These are phyloP conservation scores for Phialophora chinensis DNA, from an alignment of 2,329 filamentous ascomycete species.

Conservation along the genomic window DNA sequence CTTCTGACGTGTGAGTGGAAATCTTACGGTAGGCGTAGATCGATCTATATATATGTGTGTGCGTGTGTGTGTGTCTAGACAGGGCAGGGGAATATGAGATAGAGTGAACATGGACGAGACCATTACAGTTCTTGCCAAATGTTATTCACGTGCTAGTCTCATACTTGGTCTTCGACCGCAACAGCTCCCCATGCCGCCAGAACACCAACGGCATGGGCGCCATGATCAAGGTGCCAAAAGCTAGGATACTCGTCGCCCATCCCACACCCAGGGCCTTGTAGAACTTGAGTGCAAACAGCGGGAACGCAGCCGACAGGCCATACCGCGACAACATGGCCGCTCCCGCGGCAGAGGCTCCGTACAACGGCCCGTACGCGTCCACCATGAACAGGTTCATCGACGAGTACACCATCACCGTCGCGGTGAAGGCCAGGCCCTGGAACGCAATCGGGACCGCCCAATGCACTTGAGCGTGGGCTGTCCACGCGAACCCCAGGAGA, in stretches of 20 bases:
- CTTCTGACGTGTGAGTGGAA: too few species aligned
- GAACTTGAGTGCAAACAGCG: constrained; percentile 50
- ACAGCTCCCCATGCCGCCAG: constrained; percentile 42
- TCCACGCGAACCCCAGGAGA: constrained; percentile 75
- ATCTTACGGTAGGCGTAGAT: too few species aligned
- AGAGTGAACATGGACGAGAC: neutral
- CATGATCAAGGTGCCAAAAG: constrained; percentile 46
- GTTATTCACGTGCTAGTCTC: constrained; percentile 32
- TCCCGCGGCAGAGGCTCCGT: constrained; percentile 47
- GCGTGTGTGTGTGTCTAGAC: too few species aligned
- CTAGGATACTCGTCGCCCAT: constrained; percentile 51
- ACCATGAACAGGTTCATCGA: constrained; percentile 50
- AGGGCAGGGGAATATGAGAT: too few species aligned
- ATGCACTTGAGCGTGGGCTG: constrained; percentile 48
- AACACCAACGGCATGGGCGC: constrained; percentile 48
- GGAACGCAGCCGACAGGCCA: constrained; percentile 45
- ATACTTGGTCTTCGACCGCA: constrained; percentile 44
- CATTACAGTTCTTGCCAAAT: neutral
- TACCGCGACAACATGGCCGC: constrained; percentile 43
- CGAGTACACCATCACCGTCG: constrained; percentile 45
- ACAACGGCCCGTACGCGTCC: constrained; percentile 49
- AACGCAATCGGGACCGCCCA: constrained; percentile 44
- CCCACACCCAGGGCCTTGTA: constrained; percentile 49
- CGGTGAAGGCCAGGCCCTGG: constrained; percentile 41
- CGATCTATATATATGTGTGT: too few species aligned